Evolutionary conservation across 768 basidiomycete species (phyloP).

Genomic region (Kwoniella mangroviensis): DNA sequence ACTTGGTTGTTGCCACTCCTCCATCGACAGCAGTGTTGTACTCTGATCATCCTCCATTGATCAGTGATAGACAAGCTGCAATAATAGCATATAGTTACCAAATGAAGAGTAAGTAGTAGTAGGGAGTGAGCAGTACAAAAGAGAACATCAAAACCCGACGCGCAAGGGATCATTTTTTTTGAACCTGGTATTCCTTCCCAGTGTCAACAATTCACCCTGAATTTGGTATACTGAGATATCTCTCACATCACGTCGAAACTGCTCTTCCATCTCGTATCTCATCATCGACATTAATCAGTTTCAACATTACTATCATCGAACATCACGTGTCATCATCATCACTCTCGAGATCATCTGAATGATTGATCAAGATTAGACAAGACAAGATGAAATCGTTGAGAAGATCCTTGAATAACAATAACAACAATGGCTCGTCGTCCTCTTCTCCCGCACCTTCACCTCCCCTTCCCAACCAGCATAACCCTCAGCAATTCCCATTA

Average conservation of each 20-base stretch:
- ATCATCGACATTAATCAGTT: not conserved
- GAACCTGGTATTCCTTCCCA: too few relatives aligned
- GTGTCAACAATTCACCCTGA: conserved; percentile 19
- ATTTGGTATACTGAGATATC: conserved; percentile 3
- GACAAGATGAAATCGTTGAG: conserved; percentile 52
- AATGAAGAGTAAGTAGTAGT: not conserved
- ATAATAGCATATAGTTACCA: not conserved
- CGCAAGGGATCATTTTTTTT: not conserved
- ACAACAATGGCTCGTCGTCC: conserved; percentile 30
- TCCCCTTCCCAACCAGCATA: conserved; percentile 48
- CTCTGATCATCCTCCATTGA: not conserved
- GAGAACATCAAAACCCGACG: not conserved
- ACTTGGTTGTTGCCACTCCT: not conserved
- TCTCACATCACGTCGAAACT: conserved; percentile 1
- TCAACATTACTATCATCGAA: conserved; percentile 7
- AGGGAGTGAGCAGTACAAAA: not conserved
- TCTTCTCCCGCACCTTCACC: conserved; percentile 39
- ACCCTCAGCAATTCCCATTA: conserved; percentile 65
- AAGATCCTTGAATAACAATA: conserved; percentile 52
- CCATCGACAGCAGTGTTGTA: not conserved
- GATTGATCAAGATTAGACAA: not conserved
- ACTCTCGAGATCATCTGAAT: not conserved
- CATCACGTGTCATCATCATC: not conserved
- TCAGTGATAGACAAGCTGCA: not conserved
- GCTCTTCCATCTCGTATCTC: not conserved